phyloP scores from a whole-genome alignment of 1,139 yeast genomes.

The Sugiyamaella paludigena region DNA sequence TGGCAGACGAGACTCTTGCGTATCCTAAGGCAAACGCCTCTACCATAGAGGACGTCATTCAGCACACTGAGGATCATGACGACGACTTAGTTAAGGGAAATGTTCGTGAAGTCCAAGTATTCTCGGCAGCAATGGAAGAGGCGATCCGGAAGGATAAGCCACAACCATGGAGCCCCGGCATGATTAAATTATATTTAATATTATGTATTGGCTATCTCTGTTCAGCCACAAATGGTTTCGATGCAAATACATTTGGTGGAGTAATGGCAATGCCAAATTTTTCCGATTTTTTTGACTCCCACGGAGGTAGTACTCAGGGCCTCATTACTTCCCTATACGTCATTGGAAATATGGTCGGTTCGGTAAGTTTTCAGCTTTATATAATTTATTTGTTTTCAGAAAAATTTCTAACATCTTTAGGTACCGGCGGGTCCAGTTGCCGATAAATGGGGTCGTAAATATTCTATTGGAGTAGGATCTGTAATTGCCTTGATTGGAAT shows the following conservation, averaged over 20 bases:
- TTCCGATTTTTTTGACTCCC: constrained; percentile 16
- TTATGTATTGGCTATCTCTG: constrained; percentile 14
- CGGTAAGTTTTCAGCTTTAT: too few species aligned
- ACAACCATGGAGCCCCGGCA: constrained; percentile 10
- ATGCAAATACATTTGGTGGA: constrained; percentile 18
- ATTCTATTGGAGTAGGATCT: constrained; percentile 25
- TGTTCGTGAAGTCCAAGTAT: constrained; percentile 15
- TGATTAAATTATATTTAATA: constrained; percentile 12
- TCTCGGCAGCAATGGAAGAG: constrained; percentile 17
- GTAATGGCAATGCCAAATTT: constrained; percentile 19
- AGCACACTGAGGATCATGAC: constrained; percentile 18
- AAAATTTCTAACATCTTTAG: too few species aligned
- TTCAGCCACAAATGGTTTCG: constrained; percentile 16
- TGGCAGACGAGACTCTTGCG: too few species aligned
- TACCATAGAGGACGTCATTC: constrained; percentile 15
- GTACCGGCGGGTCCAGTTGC: constrained; percentile 19
- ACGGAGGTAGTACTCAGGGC: constrained; percentile 20
- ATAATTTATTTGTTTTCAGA: too few species aligned
- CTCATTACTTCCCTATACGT: constrained; percentile 16
- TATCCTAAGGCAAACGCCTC: not conserved
- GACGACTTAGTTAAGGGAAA: constrained; percentile 12
- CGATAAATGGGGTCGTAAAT: constrained; percentile 19
- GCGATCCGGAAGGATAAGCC: constrained; percentile 14
- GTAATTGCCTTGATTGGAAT: constrained; percentile 30
- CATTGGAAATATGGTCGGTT: constrained; percentile 18